Evolutionary conservation across 2,329 filamentous ascomycete species (phyloP), one percentile per base, ranked within the genome.

Genomic region (Coniochaeta ligniaria): DNA sequence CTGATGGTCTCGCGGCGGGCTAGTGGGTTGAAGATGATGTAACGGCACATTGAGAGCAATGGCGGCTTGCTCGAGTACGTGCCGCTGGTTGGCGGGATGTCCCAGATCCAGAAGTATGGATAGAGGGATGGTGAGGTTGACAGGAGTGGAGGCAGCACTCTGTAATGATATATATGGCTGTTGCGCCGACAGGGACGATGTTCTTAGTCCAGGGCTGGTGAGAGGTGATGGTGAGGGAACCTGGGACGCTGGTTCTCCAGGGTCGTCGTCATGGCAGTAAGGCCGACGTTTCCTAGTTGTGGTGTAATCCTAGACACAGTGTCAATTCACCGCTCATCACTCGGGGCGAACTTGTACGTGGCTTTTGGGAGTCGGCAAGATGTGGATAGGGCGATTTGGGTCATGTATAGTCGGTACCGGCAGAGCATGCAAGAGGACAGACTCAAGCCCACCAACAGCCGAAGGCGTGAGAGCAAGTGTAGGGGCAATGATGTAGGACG

Each of bases 271-370:
- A 61, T 72, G 70, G 68, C 69, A 71, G 67, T 75, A 74, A 65
- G 73, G 72, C 71, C 77, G 75, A 61, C 77, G 77, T 71, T 77
- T 79, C 71, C 75, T 79, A 65, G 75, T 70, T 66, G 72, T 71
- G 64, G 66, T 66, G 63, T 63, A 60, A 60, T 71, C 68, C 71
- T 73, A 69, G 63, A 68, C 56, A 67, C 3, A 69, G 60, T 65
- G 73, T 78, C 69, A 79, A 75, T 72, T 72, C 67, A 75, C 72
- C 69, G 72, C 70, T 71, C 70, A 70, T 72, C 71, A 68, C 60
- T 47, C 5, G 20, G 28, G 28, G 28, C 28, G 28, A 31, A 31
- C 28, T 31, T 31, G 5, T 31, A 6, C 5, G 28, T 6, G 28
- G 28, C 22, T 47, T 11, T 43, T 20, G 24, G 24, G 16, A 52